These are phyloP conservation scores for Fennellomyces sp. DNA, from an alignment of 371 early-diverging fungal species.

Conservation along the genomic window DNA sequence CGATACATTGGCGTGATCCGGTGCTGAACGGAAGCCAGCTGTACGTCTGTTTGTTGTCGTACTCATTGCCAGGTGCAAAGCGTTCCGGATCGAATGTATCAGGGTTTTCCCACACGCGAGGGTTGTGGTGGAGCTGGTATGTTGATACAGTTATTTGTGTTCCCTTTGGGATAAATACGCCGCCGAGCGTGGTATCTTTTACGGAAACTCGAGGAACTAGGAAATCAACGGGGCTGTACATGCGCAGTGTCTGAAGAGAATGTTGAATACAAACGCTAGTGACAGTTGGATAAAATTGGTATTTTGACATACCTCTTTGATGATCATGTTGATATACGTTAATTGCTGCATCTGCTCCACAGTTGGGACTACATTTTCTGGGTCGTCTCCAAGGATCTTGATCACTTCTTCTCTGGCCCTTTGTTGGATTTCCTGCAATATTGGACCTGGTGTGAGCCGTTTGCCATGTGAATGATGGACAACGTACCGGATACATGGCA, in stretches of 20 bases:
- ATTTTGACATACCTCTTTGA: slow-evolving; percentile 26
- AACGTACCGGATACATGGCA: slow-evolving; percentile 5
- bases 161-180: slow-evolving; percentile 22
- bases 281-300: not conserved
- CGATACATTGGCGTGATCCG: slow-evolving; percentile 48
- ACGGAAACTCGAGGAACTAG: slow-evolving; percentile 13
- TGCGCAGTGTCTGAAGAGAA: slow-evolving; percentile 6
- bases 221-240: slow-evolving; percentile 5
- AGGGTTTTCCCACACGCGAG: slow-evolving; percentile 22
- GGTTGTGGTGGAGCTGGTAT: slow-evolving; percentile 16
- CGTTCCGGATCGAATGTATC: slow-evolving; percentile 22
- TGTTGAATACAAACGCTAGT: not conserved
- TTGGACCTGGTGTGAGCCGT: not conserved
- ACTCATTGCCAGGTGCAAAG: slow-evolving; percentile 14
- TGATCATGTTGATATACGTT: slow-evolving; percentile 18
- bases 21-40: slow-evolving; percentile 19
- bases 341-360: slow-evolving; percentile 14
- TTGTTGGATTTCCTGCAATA: slow-evolving; percentile 44
- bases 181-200: slow-evolving; percentile 15
- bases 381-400: slow-evolving; percentile 49
- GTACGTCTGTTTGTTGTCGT: not conserved
- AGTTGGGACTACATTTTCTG: slow-evolving; percentile 42
- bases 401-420: slow-evolving; percentile 54
- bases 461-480: not conserved
- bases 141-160: slow-evolving; percentile 12